A percentile compares a stretch with the other conserved stretches of the same genome.
These are phyloP conservation scores for Penicillium sp. DNA, from an alignment of 2,329 filamentous ascomycete genomes.

Conservation along the genomic window DNA sequence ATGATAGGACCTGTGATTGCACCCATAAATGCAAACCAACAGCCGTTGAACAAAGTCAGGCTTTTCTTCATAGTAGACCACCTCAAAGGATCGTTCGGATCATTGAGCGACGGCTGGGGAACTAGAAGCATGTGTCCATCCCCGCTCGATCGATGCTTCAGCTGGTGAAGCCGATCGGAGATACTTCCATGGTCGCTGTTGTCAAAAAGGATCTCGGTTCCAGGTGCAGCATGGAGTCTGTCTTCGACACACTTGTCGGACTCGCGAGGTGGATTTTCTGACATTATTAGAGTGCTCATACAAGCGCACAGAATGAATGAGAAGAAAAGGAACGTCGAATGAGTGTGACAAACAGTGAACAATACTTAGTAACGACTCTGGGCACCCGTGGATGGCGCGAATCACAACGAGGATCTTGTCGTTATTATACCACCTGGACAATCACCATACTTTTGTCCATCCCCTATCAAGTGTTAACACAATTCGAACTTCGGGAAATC, in stretches of 20 bases:
- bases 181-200: not conserved
- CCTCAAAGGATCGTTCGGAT: constrained; percentile 18
- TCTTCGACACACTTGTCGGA: not conserved
- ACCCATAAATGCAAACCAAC: constrained; percentile 20
- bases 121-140: constrained; percentile 15
- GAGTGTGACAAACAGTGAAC: not conserved
- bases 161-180: constrained; percentile 23
- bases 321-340: not conserved
- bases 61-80: constrained; percentile 16
- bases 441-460: too few relatives aligned
- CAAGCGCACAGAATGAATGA: not conserved
- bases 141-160: constrained; percentile 12
- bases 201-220: constrained; percentile 14
- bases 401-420: not conserved
- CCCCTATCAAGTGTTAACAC: not conserved
- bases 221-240: constrained; percentile 5
- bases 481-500: not conserved
- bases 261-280: not conserved
- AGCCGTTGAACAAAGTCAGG: constrained; percentile 16
- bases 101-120: constrained; percentile 14
- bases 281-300: not conserved
- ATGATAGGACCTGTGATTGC: constrained; percentile 23
- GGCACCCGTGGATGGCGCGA: not conserved
- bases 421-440: not conserved
- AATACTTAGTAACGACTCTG: not conserved